phyloP scores from a whole-genome alignment of 2,329 filamentous ascomycete species.

The Xylaria sp. region DNA sequence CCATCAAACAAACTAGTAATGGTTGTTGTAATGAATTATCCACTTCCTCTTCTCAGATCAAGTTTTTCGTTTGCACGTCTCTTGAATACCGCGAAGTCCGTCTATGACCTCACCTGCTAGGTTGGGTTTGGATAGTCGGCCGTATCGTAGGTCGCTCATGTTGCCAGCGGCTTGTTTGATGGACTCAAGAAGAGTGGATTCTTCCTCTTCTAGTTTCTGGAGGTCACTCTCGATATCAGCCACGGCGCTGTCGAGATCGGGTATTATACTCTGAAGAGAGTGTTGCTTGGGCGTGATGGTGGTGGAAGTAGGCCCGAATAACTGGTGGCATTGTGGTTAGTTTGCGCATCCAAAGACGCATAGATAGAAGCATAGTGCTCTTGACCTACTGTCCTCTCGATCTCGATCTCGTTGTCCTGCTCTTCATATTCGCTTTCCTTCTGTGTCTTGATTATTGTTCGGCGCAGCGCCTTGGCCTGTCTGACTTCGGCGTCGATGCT shows the following conservation, averaged over 20 bases:
- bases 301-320: conserved; percentile 64
- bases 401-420: conserved; percentile 70
- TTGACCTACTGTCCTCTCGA: conserved; percentile 64
- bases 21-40: conserved; percentile 40
- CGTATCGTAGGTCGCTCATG: conserved; percentile 85
- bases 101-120: conserved; percentile 74
- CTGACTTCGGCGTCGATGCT: conserved; percentile 74
- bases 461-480: conserved; percentile 66
- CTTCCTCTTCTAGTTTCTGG: conserved; percentile 70
- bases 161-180: conserved; percentile 74
- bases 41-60: conserved; percentile 41
- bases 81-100: conserved; percentile 71
- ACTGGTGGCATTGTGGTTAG: conserved; percentile 52
- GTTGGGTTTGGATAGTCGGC: conserved; percentile 73
- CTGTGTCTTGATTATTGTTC: conserved; percentile 65
- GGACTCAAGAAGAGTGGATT: conserved; percentile 66
- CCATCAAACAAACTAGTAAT: conserved; percentile 7
- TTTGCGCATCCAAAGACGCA: neutral
- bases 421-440: conserved; percentile 64
- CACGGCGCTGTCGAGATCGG: conserved; percentile 74
- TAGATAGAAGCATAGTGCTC: conserved; percentile 14
- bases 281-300: conserved; percentile 63
- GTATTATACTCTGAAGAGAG: conserved; percentile 70
- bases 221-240: conserved; percentile 75
- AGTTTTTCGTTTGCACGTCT: conserved; percentile 65